These are phyloP conservation scores for Aspergillus sclerotiicarbonarius DNA, from an alignment of 495 filamentous ascomycete genomes.

Conservation along the genomic window DNA sequence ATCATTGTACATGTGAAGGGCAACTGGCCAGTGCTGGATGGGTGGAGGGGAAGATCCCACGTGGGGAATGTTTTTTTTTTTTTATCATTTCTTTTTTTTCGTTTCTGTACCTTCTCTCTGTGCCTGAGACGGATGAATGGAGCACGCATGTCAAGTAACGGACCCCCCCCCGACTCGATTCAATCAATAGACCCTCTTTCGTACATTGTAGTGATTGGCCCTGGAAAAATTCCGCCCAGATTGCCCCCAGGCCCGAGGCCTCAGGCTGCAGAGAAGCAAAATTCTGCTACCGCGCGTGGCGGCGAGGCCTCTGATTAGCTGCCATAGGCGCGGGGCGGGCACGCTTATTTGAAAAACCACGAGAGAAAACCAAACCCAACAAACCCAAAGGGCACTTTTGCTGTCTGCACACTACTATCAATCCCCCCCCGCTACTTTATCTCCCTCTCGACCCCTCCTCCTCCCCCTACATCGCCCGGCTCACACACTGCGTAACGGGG, in stretches of 20 bases:
- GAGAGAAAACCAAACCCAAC: slow-evolving; percentile 31
- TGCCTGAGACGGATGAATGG: too few relatives aligned
- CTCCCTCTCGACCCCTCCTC: slow-evolving; percentile 6
- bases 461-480: slow-evolving; percentile 13
- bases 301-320: slow-evolving; percentile 44
- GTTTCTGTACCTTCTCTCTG: not conserved
- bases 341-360: slow-evolving; percentile 37
- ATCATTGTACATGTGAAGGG: slow-evolving; percentile 68
- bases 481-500: slow-evolving; percentile 23
- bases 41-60: not conserved
- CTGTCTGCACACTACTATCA: slow-evolving; percentile 17
- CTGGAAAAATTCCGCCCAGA: not conserved
- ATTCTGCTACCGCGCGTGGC: slow-evolving; percentile 29
- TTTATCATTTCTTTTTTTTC: not conserved
- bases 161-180: too few relatives aligned
- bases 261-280: slow-evolving; percentile 13
- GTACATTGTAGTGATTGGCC: too few relatives aligned
- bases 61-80: slow-evolving; percentile 2
- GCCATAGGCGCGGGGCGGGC: slow-evolving; percentile 41
- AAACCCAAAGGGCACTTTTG: slow-evolving; percentile 23
- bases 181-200: too few relatives aligned
- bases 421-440: slow-evolving; percentile 17
- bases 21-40: not conserved
- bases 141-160: too few relatives aligned
- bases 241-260: not conserved